phyloP scores from a whole-genome alignment of 2,329 filamentous ascomycete genomes.

The Monascus ruber region DNA sequence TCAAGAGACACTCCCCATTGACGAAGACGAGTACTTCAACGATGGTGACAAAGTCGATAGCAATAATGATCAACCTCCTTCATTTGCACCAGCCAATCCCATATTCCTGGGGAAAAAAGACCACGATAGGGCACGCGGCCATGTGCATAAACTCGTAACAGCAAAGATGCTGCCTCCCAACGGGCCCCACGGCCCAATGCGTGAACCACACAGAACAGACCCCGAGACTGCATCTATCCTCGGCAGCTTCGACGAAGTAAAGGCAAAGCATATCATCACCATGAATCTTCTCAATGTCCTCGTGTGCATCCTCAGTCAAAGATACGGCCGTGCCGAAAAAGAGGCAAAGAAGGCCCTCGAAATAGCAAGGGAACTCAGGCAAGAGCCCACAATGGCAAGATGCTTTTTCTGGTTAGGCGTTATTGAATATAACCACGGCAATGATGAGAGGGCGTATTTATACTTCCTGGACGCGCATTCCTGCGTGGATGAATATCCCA shows the following conservation, averaged over 20 bases:
- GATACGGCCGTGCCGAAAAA: slow-evolving; percentile 3
- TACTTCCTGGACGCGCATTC: slow-evolving; percentile 9
- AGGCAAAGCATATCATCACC: slow-evolving; percentile 1
- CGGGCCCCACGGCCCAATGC: background rate
- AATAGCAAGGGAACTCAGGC: slow-evolving; percentile 1
- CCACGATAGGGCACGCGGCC: background rate
- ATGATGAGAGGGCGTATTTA: slow-evolving; percentile 6
- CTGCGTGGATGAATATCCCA: slow-evolving; percentile 6
- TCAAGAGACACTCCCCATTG: background rate
- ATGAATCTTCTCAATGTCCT: background rate
- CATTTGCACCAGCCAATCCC: background rate
- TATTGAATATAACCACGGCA: slow-evolving; percentile 9
- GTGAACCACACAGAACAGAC: background rate
- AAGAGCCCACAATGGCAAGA: slow-evolving; percentile 5
- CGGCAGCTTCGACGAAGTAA: slow-evolving; percentile 1
- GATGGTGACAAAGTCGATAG: background rate
- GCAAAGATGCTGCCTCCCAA: background rate
- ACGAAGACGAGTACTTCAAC: background rate
- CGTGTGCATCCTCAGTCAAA: background rate
- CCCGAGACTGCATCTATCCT: background rate
- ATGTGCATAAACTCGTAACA: background rate
- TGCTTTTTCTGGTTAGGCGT: slow-evolving; percentile 19
- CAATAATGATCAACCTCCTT: background rate
- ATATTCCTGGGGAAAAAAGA: background rate
- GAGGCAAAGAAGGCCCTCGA: slow-evolving; percentile 3